Base-by-base conservation (phyloP, 305 asterid species). In the Solanum hybrid region DNA sequence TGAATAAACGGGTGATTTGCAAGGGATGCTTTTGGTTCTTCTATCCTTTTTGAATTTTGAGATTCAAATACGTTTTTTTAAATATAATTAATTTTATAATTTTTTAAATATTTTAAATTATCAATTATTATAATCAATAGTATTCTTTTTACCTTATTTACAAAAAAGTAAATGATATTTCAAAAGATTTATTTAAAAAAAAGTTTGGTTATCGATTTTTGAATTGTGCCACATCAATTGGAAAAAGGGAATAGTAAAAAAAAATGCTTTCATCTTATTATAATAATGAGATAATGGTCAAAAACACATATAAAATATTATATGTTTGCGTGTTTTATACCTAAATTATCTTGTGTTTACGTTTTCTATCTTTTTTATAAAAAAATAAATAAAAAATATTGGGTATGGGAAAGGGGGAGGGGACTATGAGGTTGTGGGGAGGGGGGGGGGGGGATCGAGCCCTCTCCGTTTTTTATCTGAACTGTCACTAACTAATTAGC, bases 21-120 rank as follows among this genome's bases (percentile, higher is more conserved):
- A 0, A 56, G 7, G 2, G 69, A 56, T 56, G 26, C 72, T 64
- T 19, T 22, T 64, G 5, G 0, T 64, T 60, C 12, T 60, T 60
- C 0, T 0, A 0, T 19, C 0, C 1, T 2, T 7, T 19, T 7
- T 10, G 5, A 0, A 3, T 60, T 60, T 60, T 8, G 26, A 60
- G 5, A 60, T 19, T 60, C 5, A 60, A 60, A 19, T 0, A 60
- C 0, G 0, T 5, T 56, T 19, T 19, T 19, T 56, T 17, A 17
- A 6, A 19, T 56, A 0, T 56, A 56, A 17, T 56, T 56, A 60
- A 19, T 60, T 60, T 60, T 60, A 1, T 7, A 3, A 3, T 17
- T 6, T 56, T 17, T 6, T 1, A 17, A 7, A 17, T 7, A 17
- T 19, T 56, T 56, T 56, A 0, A 56, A 56, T 19, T 56, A 7